These are phyloP conservation scores for Claviceps fusiformis DNA, from an alignment of 2,329 filamentous ascomycete genomes.

Conservation along the genomic window DNA sequence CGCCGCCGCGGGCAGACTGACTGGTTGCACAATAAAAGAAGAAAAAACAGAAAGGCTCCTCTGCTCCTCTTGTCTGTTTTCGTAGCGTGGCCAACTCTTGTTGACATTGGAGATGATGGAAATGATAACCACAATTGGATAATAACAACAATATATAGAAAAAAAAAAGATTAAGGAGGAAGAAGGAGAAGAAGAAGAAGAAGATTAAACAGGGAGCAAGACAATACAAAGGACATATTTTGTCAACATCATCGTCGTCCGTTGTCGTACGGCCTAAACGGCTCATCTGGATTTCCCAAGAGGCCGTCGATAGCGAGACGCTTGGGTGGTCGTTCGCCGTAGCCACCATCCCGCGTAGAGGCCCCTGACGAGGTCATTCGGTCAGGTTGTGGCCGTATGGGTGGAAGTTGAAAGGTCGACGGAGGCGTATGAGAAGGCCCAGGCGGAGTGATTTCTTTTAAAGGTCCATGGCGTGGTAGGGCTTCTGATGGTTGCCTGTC, in stretches of 20 bases:
- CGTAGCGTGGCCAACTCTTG: neutral
- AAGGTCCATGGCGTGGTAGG: neutral
- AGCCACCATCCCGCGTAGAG: slow-evolving; percentile 18
- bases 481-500: neutral
- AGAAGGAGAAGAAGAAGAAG: neutral
- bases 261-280: slow-evolving; percentile 11
- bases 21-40: too few relatives aligned
- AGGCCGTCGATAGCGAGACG: slow-evolving; percentile 49
- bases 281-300: slow-evolving; percentile 41
- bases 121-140: neutral
- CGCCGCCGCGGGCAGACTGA: too few relatives aligned
- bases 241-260: neutral
- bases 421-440: neutral
- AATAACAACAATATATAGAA: neutral
- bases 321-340: slow-evolving; percentile 36
- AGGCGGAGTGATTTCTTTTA: neutral
- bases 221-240: neutral
- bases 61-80: neutral
- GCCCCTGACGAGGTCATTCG: slow-evolving; percentile 9
- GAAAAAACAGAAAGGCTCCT: too few relatives aligned
- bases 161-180: neutral
- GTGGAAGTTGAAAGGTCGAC: slow-evolving; percentile 31
- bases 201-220: neutral
- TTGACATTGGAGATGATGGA: neutral
- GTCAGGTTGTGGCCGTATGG: slow-evolving; percentile 29